These are phyloP conservation scores for Amanita muscaria DNA, from an alignment of 768 basidiomycete genomes.

Conservation along the genomic window DNA sequence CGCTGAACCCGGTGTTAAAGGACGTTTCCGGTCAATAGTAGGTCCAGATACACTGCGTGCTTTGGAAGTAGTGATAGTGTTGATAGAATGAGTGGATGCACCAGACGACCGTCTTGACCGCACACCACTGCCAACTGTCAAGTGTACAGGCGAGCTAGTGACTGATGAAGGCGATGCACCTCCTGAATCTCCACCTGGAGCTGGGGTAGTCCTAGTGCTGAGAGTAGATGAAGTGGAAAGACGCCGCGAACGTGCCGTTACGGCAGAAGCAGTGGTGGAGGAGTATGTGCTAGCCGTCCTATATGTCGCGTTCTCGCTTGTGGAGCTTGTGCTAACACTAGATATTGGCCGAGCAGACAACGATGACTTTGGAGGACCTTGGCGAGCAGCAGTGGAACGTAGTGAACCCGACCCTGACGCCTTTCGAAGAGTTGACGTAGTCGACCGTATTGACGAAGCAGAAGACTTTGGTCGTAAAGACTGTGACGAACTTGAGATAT, in stretches of 20 bases:
- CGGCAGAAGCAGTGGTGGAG: constrained; percentile 1
- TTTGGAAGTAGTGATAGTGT: background rate
- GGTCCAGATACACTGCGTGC: background rate
- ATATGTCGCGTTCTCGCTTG: constrained; percentile 2
- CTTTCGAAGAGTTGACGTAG: constrained; percentile 24
- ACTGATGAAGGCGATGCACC: constrained; percentile 1
- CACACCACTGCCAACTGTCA: background rate
- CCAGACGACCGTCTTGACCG: constrained; percentile 1
- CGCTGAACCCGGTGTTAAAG: background rate
- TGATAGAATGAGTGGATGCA: constrained; percentile 1
- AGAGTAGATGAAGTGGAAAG: background rate
- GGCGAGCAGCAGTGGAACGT: background rate
- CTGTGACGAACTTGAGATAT: constrained; percentile 3
- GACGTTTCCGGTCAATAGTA: background rate
- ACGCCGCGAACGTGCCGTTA: constrained; percentile 5
- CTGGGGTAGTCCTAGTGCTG: background rate
- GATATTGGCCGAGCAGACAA: constrained; percentile 12
- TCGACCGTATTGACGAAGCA: constrained; percentile 26
- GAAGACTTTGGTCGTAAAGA: constrained; percentile 22
- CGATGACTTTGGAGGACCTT: background rate
- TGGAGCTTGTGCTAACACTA: constrained; percentile 14
- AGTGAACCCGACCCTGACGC: constrained; percentile 9
- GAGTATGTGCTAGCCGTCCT: constrained; percentile 7
- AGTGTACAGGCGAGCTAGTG: constrained; percentile 3
- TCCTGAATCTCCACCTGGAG: background rate